Conservation (phyloP, 345 rosid genomes). For the Hirschfeldia incana region DNA sequence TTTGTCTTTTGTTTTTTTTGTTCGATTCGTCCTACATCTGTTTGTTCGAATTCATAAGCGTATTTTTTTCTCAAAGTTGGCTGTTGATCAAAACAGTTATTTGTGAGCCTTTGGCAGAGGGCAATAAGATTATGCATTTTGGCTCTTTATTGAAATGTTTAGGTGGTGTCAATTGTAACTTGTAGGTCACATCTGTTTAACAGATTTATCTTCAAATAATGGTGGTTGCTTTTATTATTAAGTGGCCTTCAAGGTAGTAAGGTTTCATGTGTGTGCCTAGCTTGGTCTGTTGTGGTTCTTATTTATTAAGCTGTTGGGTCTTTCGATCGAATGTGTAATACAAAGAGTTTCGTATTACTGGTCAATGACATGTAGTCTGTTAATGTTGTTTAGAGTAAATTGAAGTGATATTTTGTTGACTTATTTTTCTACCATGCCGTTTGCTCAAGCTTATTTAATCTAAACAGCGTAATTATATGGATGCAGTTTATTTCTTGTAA, state of each 20-base stretch:
- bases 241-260: not conserved
- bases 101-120: not conserved
- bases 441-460: not conserved
- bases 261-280: not conserved
- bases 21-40: no score
- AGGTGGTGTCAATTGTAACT: not conserved
- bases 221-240: not conserved
- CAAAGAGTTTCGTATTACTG: not conserved
- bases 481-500: not conserved
- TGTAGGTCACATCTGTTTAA: not conserved
- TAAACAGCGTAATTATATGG: not conserved
- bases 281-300: not conserved
- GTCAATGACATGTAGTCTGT: not conserved
- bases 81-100: not conserved
- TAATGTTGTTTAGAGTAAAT: not conserved
- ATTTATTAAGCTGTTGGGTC: not conserved
- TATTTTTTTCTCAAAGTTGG: not conserved
- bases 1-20: no score
- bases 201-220: not conserved
- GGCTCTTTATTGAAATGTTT: not conserved
- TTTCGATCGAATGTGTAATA: not conserved
- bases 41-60: not conserved
- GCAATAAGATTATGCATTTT: not conserved
- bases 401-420: not conserved
- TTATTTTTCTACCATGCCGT: not conserved